These are phyloP conservation scores for Russula earlei DNA, from an alignment of 768 basidiomycete genomes.

Conservation along the genomic window DNA sequence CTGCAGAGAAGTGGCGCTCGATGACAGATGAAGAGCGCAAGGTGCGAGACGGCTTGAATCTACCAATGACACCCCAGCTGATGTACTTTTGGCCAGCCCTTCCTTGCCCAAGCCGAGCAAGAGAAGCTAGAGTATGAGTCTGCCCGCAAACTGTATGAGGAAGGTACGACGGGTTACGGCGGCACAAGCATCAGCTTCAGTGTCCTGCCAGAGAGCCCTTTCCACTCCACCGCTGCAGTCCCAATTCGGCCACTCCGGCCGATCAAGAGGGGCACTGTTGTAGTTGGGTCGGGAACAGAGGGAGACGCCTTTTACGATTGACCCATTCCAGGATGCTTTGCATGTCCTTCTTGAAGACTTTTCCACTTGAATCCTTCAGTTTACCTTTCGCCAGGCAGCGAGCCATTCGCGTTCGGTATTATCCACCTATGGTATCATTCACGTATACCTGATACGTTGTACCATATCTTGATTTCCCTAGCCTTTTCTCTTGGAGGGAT, in stretches of 20 bases:
- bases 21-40: slow-evolving; percentile 92
- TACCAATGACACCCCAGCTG: slow-evolving; percentile 10
- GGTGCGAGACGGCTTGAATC: slow-evolving; percentile 38
- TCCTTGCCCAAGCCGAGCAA: slow-evolving; percentile 86
- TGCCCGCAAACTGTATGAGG: slow-evolving; percentile 79
- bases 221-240: slow-evolving; percentile 33
- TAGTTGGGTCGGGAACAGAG: slow-evolving; percentile 60
- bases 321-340: not conserved
- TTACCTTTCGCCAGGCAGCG: slow-evolving; percentile 9
- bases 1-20: slow-evolving; percentile 86
- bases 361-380: not conserved
- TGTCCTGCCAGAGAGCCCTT: slow-evolving; percentile 62
- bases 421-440: no score
- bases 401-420: not conserved
- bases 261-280: slow-evolving; percentile 41
- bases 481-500: not conserved
- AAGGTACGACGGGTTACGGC: slow-evolving; percentile 58
- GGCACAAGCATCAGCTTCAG: slow-evolving; percentile 76
- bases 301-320: slow-evolving; percentile 40
- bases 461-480: slow-evolving; percentile 4
- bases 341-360: not conserved
- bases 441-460: slow-evolving; percentile 16
- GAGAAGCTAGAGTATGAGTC: slow-evolving; percentile 93
- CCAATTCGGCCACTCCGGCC: slow-evolving; percentile 30
- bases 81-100: slow-evolving; percentile 47